These are phyloP conservation scores for Paraleonurus japonicus DNA, from an alignment of 257 asterid genomes.

Conservation along the genomic window DNA sequence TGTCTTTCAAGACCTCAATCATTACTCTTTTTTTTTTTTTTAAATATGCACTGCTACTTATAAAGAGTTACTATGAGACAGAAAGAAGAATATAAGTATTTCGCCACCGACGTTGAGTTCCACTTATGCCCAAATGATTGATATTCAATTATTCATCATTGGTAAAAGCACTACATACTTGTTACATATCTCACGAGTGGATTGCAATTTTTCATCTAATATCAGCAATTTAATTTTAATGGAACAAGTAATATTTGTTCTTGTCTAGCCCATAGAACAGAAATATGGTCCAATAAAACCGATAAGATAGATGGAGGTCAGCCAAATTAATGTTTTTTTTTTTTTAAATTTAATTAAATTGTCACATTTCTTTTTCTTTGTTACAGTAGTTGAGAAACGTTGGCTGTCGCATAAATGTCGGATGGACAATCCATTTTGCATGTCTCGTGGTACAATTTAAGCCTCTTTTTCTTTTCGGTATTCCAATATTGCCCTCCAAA, in stretches of 20 bases:
- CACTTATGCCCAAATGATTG: no score
- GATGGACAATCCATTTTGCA: constrained; percentile 35
- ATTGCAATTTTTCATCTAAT: background rate
- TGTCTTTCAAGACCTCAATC: no score
- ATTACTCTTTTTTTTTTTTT: no score
- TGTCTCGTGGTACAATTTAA: constrained; percentile 18
- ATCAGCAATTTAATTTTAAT: background rate
- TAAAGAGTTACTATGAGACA: no score
- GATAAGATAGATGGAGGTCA: constrained; percentile 19
- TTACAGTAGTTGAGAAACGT: constrained; percentile 39
- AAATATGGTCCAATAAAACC: constrained; percentile 32
- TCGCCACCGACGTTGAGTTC: no score
- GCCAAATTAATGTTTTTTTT: constrained; percentile 10
- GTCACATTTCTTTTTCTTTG: background rate
- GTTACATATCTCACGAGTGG: background rate
- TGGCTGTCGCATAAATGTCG: constrained; percentile 35
- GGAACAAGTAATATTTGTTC: constrained; percentile 18
- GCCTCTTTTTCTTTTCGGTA: background rate
- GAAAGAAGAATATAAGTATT: no score
- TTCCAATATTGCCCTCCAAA: constrained; percentile 10
- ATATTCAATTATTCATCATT: no score
- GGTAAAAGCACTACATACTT: no score
- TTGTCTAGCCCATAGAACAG: constrained; percentile 9
- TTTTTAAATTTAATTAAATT: background rate
- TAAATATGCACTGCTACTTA: no score